Evolutionary conservation across 352 stramenopile species (phyloP).

Genomic region (Phytophthora constricta): DNA sequence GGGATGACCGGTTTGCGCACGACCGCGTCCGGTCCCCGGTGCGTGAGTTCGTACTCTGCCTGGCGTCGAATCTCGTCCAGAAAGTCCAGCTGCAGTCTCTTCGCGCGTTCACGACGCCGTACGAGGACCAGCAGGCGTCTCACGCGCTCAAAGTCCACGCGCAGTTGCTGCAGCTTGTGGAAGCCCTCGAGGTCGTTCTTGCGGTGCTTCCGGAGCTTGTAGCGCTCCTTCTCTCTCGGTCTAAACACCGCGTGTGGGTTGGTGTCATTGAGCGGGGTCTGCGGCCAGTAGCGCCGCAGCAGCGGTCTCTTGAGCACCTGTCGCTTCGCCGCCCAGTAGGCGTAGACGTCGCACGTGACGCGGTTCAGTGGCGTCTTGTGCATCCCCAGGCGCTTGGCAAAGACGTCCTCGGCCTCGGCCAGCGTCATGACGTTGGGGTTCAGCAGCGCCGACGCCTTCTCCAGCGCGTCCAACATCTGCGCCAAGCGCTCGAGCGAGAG

Average conservation of each 20-base stretch:
- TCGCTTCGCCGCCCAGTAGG: conserved; percentile 97
- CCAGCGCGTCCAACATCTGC: conserved; percentile 88
- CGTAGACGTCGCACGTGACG: conserved; percentile 89
- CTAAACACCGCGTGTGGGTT: conserved; percentile 99
- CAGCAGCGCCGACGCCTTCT: conserved; percentile 84
- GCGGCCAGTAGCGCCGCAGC: conserved; percentile 95
- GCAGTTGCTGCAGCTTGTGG: conserved; percentile 93
- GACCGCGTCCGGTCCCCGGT: conserved; percentile 39
- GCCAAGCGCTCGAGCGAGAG: conserved; percentile 68
- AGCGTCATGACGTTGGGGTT: conserved; percentile 81
- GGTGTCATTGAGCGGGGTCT: conserved; percentile 96
- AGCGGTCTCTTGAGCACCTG: conserved; percentile 92
- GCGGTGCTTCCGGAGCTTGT: conserved; percentile 96
- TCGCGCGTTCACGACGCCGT: conserved; percentile 85
- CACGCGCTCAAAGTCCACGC: conserved; percentile 94
- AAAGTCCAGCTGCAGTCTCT: conserved; percentile 82
- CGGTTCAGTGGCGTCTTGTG: conserved; percentile 77
- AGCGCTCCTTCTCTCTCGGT: conserved; percentile 96
- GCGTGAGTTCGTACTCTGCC: conserved; percentile 66
- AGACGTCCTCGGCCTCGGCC: conserved; percentile 77
- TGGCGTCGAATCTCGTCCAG: conserved; percentile 79
- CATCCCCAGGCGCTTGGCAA: conserved; percentile 66
- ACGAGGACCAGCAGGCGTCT: conserved; percentile 85
- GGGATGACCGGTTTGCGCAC: conserved; percentile 63
- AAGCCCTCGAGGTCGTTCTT: conserved; percentile 97